Percentiles rank a stretch among this genome's conserved stretches.
Evolutionary conservation across 345 rosid genomes (phyloP).

Genomic region (Tarenaya hassleriana): DNA sequence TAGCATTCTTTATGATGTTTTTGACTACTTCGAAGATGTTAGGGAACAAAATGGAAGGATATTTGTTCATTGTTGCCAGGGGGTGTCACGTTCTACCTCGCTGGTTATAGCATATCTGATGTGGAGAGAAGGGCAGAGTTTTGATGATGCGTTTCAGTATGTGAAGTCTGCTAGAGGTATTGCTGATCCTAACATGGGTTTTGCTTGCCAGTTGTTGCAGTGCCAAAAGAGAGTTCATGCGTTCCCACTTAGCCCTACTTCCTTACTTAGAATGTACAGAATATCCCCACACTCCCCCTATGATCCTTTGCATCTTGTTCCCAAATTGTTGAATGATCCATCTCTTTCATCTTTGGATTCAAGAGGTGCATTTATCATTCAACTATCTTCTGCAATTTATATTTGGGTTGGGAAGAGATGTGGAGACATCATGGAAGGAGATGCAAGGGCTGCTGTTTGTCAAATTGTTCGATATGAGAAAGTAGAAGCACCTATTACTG

Average conservation of each 20-base stretch:
- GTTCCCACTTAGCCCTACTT: slow-evolving; percentile 94
- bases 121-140: slow-evolving; percentile 99
- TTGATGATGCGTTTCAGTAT: slow-evolving; percentile 94
- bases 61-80: slow-evolving; percentile 97
- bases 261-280: slow-evolving; percentile 84
- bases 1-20: slow-evolving; percentile 92
- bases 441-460: slow-evolving; percentile 91
- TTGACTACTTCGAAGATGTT: slow-evolving; percentile 98
- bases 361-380: slow-evolving; percentile 94
- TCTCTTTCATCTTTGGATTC: slow-evolving; percentile 77
- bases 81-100: slow-evolving; percentile 96
- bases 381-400: slow-evolving; percentile 74
- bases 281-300: slow-evolving; percentile 94
- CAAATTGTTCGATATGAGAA: slow-evolving; percentile 94
- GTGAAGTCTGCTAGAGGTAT: slow-evolving; percentile 97
- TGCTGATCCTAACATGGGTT: slow-evolving; percentile 99
- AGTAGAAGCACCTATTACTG: slow-evolving; percentile 58
- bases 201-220: slow-evolving; percentile 94
- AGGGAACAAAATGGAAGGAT: slow-evolving; percentile 87
- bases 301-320: slow-evolving; percentile 98
- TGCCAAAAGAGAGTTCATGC: slow-evolving; percentile 99
- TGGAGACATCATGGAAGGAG: slow-evolving; percentile 86
- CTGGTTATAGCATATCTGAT: slow-evolving; percentile 94
- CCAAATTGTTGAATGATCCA: slow-evolving; percentile 86
- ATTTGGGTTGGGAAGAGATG: slow-evolving; percentile 88